phyloP scores from a whole-genome alignment of 305 asterid species.

The Striga hermonthica region DNA sequence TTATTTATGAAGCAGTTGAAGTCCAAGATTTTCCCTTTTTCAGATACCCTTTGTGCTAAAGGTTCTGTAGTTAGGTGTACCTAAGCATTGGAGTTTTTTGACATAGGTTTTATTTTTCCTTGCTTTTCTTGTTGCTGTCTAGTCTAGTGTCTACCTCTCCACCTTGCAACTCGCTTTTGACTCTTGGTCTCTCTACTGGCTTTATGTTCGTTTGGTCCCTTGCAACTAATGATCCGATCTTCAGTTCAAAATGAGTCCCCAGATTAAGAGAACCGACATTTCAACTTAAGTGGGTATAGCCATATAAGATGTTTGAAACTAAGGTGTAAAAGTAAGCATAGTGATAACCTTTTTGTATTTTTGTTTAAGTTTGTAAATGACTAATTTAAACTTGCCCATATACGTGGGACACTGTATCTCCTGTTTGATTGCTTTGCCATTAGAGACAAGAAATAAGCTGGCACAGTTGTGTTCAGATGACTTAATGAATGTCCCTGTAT shows the following conservation, averaged over 20 bases:
- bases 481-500: constrained; percentile 8
- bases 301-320: neutral
- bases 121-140: neutral
- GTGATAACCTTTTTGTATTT: neutral
- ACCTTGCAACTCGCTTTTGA: neutral
- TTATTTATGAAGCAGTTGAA: constrained; percentile 14
- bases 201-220: neutral
- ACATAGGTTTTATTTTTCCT: neutral
- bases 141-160: neutral
- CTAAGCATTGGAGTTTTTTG: neutral
- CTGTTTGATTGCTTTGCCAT: constrained; percentile 12
- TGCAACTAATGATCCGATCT: neutral
- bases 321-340: neutral
- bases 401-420: constrained; percentile 8
- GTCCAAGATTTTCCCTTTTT: neutral
- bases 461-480: neutral
- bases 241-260: neutral
- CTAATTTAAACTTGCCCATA: neutral
- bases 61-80: neutral
- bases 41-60: neutral
- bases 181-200: neutral
- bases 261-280: neutral
- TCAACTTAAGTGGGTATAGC: neutral
- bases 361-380: too few species aligned
- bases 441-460: constrained; percentile 16